Evolutionary conservation across 495 filamentous ascomycete genomes (phyloP).

Genomic region (Trichoderma gamsii): DNA sequence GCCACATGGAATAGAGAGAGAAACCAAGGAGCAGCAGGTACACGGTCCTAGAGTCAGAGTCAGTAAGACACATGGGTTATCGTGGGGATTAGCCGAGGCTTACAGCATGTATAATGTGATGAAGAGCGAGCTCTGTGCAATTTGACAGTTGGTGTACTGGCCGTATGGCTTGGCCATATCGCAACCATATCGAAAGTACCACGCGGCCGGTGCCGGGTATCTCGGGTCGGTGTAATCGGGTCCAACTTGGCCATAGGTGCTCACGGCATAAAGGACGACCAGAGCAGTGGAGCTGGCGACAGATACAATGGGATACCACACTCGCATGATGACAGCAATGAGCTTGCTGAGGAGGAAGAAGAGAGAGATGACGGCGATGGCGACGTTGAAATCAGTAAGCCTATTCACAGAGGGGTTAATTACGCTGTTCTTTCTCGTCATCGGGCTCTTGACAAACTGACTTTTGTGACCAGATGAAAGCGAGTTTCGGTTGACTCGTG

Average conservation of each 20-base stretch:
- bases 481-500: conserved; percentile 52
- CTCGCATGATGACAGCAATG: conserved; percentile 62
- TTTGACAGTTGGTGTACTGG: conserved; percentile 62
- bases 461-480: conserved; percentile 79
- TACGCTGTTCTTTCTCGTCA: not conserved
- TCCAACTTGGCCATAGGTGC: conserved; percentile 67
- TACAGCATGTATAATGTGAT: conserved; percentile 67
- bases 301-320: conserved; percentile 65
- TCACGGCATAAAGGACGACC: conserved; percentile 58
- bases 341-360: conserved; percentile 61
- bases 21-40: conserved; percentile 53
- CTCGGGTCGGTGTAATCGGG: conserved; percentile 71
- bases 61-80: not conserved
- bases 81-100: conserved; percentile 27
- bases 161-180: conserved; percentile 49
- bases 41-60: conserved; percentile 34
- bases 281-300: conserved; percentile 52
- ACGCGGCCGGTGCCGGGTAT: conserved; percentile 62
- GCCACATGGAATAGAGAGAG: conserved; percentile 56
- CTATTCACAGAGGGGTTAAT: conserved; percentile 36
- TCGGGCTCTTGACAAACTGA: conserved; percentile 40
- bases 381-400: conserved; percentile 73
- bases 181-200: conserved; percentile 81
- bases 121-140: conserved; percentile 71
- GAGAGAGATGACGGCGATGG: conserved; percentile 68